Evolutionary conservation across 768 basidiomycete genomes (phyloP), one percentile per base, ranked within the genome.

Genomic region (Calocybe indica): DNA sequence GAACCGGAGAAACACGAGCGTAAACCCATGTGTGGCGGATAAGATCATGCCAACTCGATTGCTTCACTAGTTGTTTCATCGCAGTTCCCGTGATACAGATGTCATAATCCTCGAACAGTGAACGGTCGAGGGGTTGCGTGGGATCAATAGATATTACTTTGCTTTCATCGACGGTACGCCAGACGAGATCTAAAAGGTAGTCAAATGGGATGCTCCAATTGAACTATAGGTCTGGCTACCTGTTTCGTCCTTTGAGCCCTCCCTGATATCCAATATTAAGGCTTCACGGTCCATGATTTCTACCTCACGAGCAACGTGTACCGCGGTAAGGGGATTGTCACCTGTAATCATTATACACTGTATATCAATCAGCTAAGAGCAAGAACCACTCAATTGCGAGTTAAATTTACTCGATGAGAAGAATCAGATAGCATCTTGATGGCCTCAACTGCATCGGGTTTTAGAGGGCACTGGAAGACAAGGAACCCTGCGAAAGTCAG

Each of bases 311-410:
- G 96, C 96, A 39, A 99, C 94, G 61, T 98, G 96, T 0, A 90
- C 84, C 6, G 96, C 96, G 0, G 96, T 99, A 45, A 99, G 70
- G 6, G 96, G 96, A 63, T 98, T 98, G 64, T 99, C 96, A 34
- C 96, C 96, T 40, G 96, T 99, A 53, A 99, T 99, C 96, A 99
- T 99, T 48, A 98, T 75, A 62, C 96, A 98, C 92, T 96, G 49
- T 7, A 51, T 44, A 38, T n/a, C n/a, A 42, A 38, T 58, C 8
- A 54, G 37, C 44, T 49, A 6, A 37, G 1, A n/a, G 3, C 10
- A 5, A 43, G 7, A 8, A 12, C 41, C 46, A 33, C 13, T 10
- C 5, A 33, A 44, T 22, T 7, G 22, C 5, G 1, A 32, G 37
- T 38, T 35, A 6, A 1, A 77, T 90, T 43, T 70, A 96, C 94